Base-by-base conservation (phyloP, 768 basidiomycete genomes). In the Cystobasidium onofrii region DNA sequence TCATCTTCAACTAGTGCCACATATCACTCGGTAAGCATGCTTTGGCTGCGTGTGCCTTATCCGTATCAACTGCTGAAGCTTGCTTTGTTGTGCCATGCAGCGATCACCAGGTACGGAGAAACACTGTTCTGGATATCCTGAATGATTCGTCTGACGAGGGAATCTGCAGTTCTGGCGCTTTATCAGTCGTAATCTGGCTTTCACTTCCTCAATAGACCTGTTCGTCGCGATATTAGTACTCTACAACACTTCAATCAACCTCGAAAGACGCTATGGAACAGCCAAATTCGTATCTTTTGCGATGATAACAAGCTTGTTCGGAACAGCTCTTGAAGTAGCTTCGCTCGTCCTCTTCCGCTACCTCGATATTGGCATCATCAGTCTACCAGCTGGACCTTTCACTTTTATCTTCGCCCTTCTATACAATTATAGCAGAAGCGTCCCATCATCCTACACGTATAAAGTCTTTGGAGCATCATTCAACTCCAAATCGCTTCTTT, bases 191-290 rank as follows among this genome's bases (percentile, higher is more conserved):
- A 73, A 74, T 20, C 64, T 72, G 27, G 70, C 71, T 12, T 74
- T 72, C 41, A 55, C 44, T 7, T 36, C 31, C 23, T 55, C 65
- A 46, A 41, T 61, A 25, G 70, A 72, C 43, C 50, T 74, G 27
- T 74, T 74, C 54, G 39, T 69, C 29, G 23, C 34, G 13, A 31
- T 64, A 13, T 50, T 74, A 7, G 20, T 74, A 3, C 44, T 74
- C 69, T 74, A 57, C 54, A 73, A 74, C 33, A 52, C 54, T 9
- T 61, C 65, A 23, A 41, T 71, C 17, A 74, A 70, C 1, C 46
- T 74, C n/a, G 73, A 74, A 46, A 41, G 73, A 13, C 25, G 43
- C 27, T 74, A 54, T 31, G 73, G 73, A n/a, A 73, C 73, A 18
- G 34, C 25, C 1, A 74, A 74, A 39, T 69, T 74, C 52, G 54